Evolutionary conservation across 2,329 filamentous ascomycete species (phyloP).

Genomic region (Fusarium sterilihyphosum): DNA sequence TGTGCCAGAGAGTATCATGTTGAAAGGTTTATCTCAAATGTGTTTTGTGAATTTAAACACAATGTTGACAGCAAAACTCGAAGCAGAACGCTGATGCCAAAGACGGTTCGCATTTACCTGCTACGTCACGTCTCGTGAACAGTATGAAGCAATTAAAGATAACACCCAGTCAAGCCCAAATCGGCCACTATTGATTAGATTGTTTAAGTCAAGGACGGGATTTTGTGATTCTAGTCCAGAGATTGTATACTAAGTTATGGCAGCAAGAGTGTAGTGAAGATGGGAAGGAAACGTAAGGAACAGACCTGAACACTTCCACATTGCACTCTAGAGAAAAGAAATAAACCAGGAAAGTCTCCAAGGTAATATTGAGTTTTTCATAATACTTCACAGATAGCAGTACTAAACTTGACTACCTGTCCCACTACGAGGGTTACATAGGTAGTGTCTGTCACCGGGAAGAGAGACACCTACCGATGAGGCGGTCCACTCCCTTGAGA

Average conservation of each 20-base stretch:
- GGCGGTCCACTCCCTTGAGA: neutral
- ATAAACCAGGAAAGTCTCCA: accelerated
- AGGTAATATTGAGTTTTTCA: accelerated
- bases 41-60: accelerated
- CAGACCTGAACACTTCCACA: neutral
- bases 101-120: neutral
- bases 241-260: accelerated
- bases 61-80: neutral
- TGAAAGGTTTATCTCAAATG: accelerated
- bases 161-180: accelerated
- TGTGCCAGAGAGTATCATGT: neutral
- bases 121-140: neutral
- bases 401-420: no score
- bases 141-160: no score
- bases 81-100: neutral
- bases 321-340: neutral
- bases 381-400: neutral
- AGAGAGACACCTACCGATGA: neutral
- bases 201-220: accelerated
- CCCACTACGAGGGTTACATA: accelerated
- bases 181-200: accelerated
- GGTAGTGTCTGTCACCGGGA: constrained; percentile 5
- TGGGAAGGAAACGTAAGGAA: accelerated
- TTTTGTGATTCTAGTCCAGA: neutral
- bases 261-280: accelerated